Base-by-base conservation (phyloP, 75 land plant species). In the Picea glauca region DNA sequence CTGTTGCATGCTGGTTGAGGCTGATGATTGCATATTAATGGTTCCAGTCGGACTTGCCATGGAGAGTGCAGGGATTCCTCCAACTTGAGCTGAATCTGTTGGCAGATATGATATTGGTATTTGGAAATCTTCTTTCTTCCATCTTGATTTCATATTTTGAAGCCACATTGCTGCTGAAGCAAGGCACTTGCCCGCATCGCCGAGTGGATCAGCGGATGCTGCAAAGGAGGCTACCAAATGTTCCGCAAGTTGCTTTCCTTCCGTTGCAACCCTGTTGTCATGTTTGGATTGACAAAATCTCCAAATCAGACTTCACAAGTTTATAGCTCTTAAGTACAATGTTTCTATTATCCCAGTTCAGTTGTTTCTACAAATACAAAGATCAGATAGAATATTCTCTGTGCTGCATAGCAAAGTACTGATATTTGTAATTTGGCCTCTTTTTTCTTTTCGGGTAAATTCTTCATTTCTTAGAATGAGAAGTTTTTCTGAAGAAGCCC, bases 201-300 rank as follows among this genome's bases (percentile, higher is more conserved):
- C 81, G 0, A 85, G 46, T 0, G 87, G 85, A 68, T 85, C 85
- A 11, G 75, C 58, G 6, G 81, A 85, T 30, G 87, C 78, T 8
- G 87, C 85, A 67, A 85, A 85, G n/a, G 86, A 82, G 23, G 87
- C 75, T 43, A 85, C 74, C 62, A 85, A 62, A 20, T 82, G 87
- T 61, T 85, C 84, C 11, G 84, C 87, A 14, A 85, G 58, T 12
- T 77, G 77, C 62, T 85, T 83, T 58, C 87, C 85, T 78, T 85
- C 87, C 38, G 80, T 83, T 38, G 76, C 80, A 38, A 74, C 81
- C 79, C 87, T 85, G 78, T 58, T 5, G 20, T 4, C 72, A 38
- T 35, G 4, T 20, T 6, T 13, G 1, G 18, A 67, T 15, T 17
- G 54, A 46, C 8, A 46, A 46, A 43, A 43, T 0, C 46, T 4